Evolutionary conservation across 306 rosid species (phyloP), one percentile per base, ranked within the genome.

Genomic region (Astragalus glycyphyllos): DNA sequence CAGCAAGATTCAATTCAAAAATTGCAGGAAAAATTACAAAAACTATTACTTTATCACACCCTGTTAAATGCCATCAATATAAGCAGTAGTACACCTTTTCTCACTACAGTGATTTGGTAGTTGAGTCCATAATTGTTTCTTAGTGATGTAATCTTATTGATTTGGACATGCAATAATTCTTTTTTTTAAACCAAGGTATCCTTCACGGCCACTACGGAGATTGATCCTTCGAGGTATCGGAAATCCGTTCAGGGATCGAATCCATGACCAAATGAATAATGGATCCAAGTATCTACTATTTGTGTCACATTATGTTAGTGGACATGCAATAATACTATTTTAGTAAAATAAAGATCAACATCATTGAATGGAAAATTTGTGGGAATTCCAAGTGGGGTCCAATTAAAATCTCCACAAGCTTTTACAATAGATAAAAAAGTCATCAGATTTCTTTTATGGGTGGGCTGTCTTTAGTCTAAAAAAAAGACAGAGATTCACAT

Each of bases 401-500:
- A 46, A 1, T 46, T 12, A 37, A 77, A 58, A 77, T 68, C 68
- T 63, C 62, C 58, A 55, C 67, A 62, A 80, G 55, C 72, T 83
- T 83, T 67, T 67, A 64, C 56, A 60, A 62, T 53, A 67, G 49
- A 71, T 45, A 74, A 60, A 69, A 65, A 69, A 48, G 63, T 20
- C 51, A 62, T 53, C 1, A 40, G 71, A 68, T 58, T 76, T 81
- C 88, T 80, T 87, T 80, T n/a, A 13, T 11, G 29, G 67, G 89
- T 80, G 82, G 61, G 76, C 64, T 59, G 82, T 68, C 84, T 69
- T 81, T 45, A 71, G 20, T 63, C 65, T 17, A n/a, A 56, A 49
- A 8, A 62, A 81, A 83, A 84, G 86, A 59, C 82, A 71, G 62
- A 65, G 56, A 71, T 80, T 82, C 83, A n/a, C 80, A 56, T 51